Base-by-base conservation (phyloP, 2,329 filamentous ascomycete genomes). In the Botrytis squamosa region DNA sequence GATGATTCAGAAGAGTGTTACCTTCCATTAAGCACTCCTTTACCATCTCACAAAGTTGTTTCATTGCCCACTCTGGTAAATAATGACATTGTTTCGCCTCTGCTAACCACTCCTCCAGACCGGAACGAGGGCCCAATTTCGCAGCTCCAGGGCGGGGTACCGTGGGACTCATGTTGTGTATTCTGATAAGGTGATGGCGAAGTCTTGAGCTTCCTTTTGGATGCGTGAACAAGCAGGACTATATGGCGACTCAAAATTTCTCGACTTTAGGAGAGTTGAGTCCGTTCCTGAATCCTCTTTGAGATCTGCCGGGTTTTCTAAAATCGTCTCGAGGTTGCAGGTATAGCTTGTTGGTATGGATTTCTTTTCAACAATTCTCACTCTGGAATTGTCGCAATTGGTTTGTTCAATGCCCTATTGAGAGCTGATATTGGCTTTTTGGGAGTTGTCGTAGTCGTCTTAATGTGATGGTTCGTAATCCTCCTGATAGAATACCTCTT, bases 1-100 rank as follows among this genome's bases (percentile, higher is more conserved):
- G 40, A 3, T 40, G 65, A 62, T 42, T 29, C 18, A 8, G 42
- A 59, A n/a, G 64, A 64, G 25, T n/a, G 66, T 85, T 78, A 96
- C 94, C 94, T 87, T 99, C 96, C 96, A 99, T 99, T 80, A 99
- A 88, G 77, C 94, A 97, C 84, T 98, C 96, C 86, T 99, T 99
- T 75, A 98, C 96, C 82, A 97, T 97, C 85, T 99, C 96, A 83
- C 96, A 99, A 67, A 99, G 88, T 83, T 97, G 93, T 87, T 99
- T 99, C 96, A 99, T 99, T 81, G 97, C 94, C 76, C 91, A 86
- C 84, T 99, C 96, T 68, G 96, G 96, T 70, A 99, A 88, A 83
- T 98, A 98, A 83, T 97, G 96, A 85, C 96, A 98, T 84, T 96
- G 93, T 84, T 97, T 98, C 63, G 96, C 96, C 83, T 97, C 93